Evolutionary conservation across 345 rosid genomes (phyloP).

Genomic region (Chamaenerion angustifolium): DNA sequence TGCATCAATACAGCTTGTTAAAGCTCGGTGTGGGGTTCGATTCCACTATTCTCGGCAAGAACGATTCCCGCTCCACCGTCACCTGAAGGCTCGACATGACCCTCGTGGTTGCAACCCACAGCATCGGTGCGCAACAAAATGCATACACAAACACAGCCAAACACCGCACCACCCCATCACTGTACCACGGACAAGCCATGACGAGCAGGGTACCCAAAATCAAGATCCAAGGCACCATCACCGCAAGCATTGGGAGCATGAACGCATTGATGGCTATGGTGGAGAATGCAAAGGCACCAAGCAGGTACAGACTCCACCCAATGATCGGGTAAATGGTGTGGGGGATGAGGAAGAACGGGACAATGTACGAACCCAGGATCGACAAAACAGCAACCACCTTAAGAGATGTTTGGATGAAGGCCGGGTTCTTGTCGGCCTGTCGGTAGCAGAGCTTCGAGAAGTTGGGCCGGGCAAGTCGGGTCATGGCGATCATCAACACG

Average conservation of each 20-base stretch:
- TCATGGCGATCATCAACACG: constrained; percentile 44
- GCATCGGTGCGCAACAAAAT: constrained; percentile 59
- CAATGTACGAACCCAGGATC: constrained; percentile 56
- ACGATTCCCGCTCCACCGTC: constrained; percentile 58
- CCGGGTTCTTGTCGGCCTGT: constrained; percentile 40
- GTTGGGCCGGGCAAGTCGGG: constrained; percentile 53
- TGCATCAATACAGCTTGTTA: constrained; percentile 35
- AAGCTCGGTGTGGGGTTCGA: constrained; percentile 23
- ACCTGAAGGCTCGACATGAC: constrained; percentile 48
- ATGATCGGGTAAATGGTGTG: constrained; percentile 66
- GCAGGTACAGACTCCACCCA: constrained; percentile 74
- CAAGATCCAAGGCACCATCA: constrained; percentile 49
- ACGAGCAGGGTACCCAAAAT: constrained; percentile 56
- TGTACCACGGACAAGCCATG: constrained; percentile 76
- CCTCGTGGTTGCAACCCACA: constrained; percentile 45
- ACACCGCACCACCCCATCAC: constrained; percentile 55
- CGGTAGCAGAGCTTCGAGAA: constrained; percentile 69
- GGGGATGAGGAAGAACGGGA: constrained; percentile 73
- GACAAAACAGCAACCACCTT: constrained; percentile 53
- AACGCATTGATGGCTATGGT: constrained; percentile 49
- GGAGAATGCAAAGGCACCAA: constrained; percentile 52
- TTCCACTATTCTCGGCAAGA: constrained; percentile 56
- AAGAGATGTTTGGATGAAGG: constrained; percentile 36
- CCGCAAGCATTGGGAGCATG: constrained; percentile 46
- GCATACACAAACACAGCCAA: constrained; percentile 60